Percentiles rank a stretch among this genome's conserved stretches.
These are phyloP conservation scores for Ganoderma lingzhi DNA, from an alignment of 1,284 basidiomycete genomes.

Conservation along the genomic window DNA sequence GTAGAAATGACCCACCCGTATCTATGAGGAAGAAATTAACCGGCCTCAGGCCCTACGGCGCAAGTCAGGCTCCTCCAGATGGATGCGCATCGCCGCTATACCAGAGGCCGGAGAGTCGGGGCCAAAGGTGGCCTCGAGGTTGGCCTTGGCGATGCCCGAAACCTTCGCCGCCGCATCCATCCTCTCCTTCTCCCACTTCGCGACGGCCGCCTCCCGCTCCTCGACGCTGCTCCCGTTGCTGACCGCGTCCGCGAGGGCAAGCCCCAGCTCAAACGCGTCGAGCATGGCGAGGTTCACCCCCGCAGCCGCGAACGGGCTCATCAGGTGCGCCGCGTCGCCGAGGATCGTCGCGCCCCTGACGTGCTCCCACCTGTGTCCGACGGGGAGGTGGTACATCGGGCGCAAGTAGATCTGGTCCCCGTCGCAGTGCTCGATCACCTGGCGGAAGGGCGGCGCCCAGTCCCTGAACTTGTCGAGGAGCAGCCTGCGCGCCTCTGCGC, in stretches of 20 bases:
- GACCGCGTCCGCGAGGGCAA: background rate
- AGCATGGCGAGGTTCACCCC: slow-evolving; percentile 9
- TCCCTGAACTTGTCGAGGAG: background rate
- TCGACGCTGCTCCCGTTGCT: background rate
- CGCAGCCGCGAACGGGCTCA: slow-evolving; percentile 7
- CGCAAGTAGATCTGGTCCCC: background rate
- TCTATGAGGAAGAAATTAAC: too few relatives aligned
- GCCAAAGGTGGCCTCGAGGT: background rate
- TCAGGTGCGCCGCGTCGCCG: slow-evolving; percentile 5
- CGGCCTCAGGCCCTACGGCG: background rate
- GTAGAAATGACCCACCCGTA: too few relatives aligned
- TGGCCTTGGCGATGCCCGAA: background rate
- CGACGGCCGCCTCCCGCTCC: background rate
- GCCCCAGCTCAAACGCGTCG: slow-evolving; percentile 1
- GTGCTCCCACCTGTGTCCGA: slow-evolving; percentile 1
- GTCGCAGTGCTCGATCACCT: slow-evolving; percentile 9
- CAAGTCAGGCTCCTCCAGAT: background rate
- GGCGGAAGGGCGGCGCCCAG: background rate
- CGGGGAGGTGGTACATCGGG: slow-evolving; percentile 5
- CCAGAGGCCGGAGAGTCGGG: background rate
- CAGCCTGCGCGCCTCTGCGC: background rate
- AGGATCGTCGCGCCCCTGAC: background rate
- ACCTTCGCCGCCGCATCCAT: slow-evolving; percentile 5
- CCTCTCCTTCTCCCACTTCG: slow-evolving; percentile 10
- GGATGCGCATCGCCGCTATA: background rate